Evolutionary conservation across 192 early-diverging fungal species (phyloP).

Genomic region (Phycomyces blakesleeanus): DNA sequence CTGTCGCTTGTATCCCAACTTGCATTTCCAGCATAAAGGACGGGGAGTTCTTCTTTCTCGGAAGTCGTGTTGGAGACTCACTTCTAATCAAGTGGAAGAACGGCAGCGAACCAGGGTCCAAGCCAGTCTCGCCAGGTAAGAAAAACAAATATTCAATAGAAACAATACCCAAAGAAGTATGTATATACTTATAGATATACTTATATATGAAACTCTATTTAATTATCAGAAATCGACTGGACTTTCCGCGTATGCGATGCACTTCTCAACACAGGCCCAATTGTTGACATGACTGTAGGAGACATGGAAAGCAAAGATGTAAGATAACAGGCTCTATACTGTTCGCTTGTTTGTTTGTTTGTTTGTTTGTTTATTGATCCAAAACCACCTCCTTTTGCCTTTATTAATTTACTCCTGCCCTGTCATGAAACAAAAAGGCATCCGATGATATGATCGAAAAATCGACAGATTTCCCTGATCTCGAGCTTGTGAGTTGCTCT

Average conservation of each 20-base stretch:
- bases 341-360: neutral
- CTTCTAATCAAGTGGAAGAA: slow-evolving; percentile 63
- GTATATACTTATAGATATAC: neutral
- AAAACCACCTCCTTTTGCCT: too few species aligned
- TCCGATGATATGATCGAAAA: neutral
- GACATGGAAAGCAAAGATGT: slow-evolving; percentile 46
- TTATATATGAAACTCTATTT: neutral
- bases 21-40: slow-evolving; percentile 44
- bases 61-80: slow-evolving; percentile 62
- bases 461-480: slow-evolving; percentile 8
- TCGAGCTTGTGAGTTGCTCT: slow-evolving; percentile 52
- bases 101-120: slow-evolving; percentile 9
- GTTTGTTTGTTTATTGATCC: neutral
- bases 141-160: too few species aligned
- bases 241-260: slow-evolving; percentile 72
- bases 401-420: too few species aligned
- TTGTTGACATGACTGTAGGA: slow-evolving; percentile 72
- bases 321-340: neutral
- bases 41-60: slow-evolving; percentile 68
- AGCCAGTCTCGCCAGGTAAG: neutral
- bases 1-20: slow-evolving; percentile 44
- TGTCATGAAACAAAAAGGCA: too few species aligned
- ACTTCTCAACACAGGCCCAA: slow-evolving; percentile 73
- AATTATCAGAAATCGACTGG: neutral
- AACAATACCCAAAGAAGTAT: too few species aligned